Evolutionary conservation across 2,329 filamentous ascomycete species (phyloP).

Genomic region (Sarocladium kiliense): DNA sequence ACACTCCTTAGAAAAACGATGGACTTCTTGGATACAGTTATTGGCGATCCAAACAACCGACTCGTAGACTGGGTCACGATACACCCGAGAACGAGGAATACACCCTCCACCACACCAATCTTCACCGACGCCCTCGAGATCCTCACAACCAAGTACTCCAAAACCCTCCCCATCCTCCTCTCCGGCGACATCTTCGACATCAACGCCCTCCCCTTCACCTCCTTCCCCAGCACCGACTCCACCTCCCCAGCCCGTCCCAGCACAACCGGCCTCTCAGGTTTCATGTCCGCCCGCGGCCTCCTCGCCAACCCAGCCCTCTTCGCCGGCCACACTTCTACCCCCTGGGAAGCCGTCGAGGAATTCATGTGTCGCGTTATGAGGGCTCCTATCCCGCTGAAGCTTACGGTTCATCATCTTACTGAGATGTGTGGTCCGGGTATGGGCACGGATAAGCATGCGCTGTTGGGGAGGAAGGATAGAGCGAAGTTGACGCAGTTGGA

Average conservation of each 20-base stretch:
- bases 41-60: slow-evolving; percentile 44
- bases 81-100: slow-evolving; percentile 59
- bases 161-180: slow-evolving; percentile 56
- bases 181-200: slow-evolving; percentile 67
- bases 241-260: slow-evolving; percentile 22
- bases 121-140: slow-evolving; percentile 55
- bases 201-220: slow-evolving; percentile 38
- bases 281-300: slow-evolving; percentile 67
- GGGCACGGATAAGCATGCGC: slow-evolving; percentile 42
- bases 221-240: slow-evolving; percentile 19
- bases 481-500: slow-evolving; percentile 40
- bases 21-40: slow-evolving; percentile 58
- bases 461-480: slow-evolving; percentile 54
- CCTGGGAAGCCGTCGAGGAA: slow-evolving; percentile 57
- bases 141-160: slow-evolving; percentile 46
- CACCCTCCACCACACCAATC: slow-evolving; percentile 57
- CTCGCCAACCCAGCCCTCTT: slow-evolving; percentile 65
- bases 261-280: slow-evolving; percentile 50
- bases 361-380: slow-evolving; percentile 56
- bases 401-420: slow-evolving; percentile 59
- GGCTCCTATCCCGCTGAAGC: slow-evolving; percentile 56
- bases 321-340: slow-evolving; percentile 49
- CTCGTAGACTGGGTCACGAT: slow-evolving; percentile 66
- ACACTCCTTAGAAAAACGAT: slow-evolving; percentile 40
- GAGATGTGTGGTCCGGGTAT: slow-evolving; percentile 62